Evolutionary conservation across 352 stramenopile species (phyloP), one percentile per base, ranked within the genome.

Genomic region (Phytophthora citricola): DNA sequence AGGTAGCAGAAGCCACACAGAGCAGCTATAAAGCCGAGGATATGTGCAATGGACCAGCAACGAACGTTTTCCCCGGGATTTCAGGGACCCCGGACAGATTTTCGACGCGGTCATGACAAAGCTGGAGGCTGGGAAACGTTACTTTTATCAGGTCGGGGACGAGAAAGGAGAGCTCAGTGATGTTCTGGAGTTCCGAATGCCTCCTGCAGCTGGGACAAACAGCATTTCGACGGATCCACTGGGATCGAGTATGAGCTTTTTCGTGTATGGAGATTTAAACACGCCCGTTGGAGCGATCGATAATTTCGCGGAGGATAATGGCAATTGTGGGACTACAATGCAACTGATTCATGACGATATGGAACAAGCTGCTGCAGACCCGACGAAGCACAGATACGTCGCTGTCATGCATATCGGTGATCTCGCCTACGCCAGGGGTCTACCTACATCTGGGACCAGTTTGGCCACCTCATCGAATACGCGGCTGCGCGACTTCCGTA

Each of bases 381-480:
- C 63, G 5, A 62, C 54, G 9, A 77, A 87, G 20, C 69, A 78
- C 51, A 81, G 87, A 43, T 81, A 91, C 32, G 74, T 77, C 8
- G 84, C 61, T 15, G 73, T 96, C 24, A 76, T 97, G 72, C 89
- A 96, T 50, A 73, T 97, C 41, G 90, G 90, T 32, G 90, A 97
- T 60, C 44, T 94, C 17, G 73, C 81, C 24, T 96, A 97, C 63
- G 89, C 89, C 7, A 76, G 69, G 36, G 81, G 2, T 50, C 69
- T 9, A 92, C 89, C 3, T 91, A 77, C 39, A 70, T 93, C 47
- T 97, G 92, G 92, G 91, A 97, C 34, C 79, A 94, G 43, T 93
- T 91, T 41, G 76, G 89, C 14, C 57, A 87, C 29, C 77, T 97
- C 55, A 94, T 97, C 63, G 61, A 95, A 63, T 78, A 83, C 4